Evolutionary conservation across 1,284 basidiomycete genomes (phyloP), one percentile per base, ranked within the genome.

Genomic region (Leccinum solheimii): DNA sequence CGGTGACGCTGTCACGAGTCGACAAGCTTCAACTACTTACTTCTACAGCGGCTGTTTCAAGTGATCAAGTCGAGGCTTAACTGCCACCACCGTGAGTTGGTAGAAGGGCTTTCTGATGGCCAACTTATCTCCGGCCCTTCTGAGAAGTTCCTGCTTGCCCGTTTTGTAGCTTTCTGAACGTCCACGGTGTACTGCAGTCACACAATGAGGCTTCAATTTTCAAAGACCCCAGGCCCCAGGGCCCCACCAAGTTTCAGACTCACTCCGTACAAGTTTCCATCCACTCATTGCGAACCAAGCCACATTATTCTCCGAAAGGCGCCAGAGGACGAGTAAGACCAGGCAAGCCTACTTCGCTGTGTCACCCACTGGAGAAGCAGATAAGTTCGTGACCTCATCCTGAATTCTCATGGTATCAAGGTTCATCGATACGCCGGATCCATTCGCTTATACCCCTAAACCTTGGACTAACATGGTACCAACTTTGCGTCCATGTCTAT

Each of bases 401-500:
- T 43, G 10, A 43, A 43, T 58, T 66, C 59, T n/a, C 45, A 54
- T 60, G 52, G 34, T 65, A 69, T 73, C 68, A 67, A 62, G 64
- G 68, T 69, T 63, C 57, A 61, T 67, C 49, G 55, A 68, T 65
- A 48, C n/a, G 7, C 32, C 34, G 34, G 51, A 14, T 10, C 19
- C n/a, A 10, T 52, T 45, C 21, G 2, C n/a, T 50, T 43, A 14
- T 16, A 19, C 38, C 60, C 54, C 57, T 30, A 5, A 34, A 53
- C 52, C 16, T 38, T 64, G 32, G 52, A 60, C 53, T 43, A 61
- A 65, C 23, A 59, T 53, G 60, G 71, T 58, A 40, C 32, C 38
- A 43, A 38, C 55, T 68, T 73, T 70, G 67, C 70, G 70, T 53
- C 48, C 59, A 63, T 69, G 57, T 27, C 70, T 43, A 62, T 60